Evolutionary conservation across 169 alveolate species (phyloP), one percentile per base, ranked within the genome.

Genomic region (Cytauxzoon felis): DNA sequence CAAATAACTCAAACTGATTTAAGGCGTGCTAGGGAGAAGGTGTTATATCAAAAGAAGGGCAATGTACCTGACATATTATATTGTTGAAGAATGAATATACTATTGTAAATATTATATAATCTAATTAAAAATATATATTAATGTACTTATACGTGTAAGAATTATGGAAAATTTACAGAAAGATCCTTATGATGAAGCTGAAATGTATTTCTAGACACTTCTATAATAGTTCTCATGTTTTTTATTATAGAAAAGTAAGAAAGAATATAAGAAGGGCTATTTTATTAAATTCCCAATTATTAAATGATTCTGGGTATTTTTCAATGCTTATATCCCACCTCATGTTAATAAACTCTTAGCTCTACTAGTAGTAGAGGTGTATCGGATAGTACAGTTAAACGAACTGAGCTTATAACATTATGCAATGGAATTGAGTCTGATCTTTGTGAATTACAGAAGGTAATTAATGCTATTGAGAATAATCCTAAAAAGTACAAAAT

Each of bases 21-120:
- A 69, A 88, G 97, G 64, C 94, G 94, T 67, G 99, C 99, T 3
- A 95, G 95, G 76, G 99, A 97, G 81, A 98, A 98, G 88, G 99
- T 98, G 2, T 92, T 97, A 43, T 96, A 95, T 83, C 94, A 91
- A 80, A 97, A 97, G 90, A 97, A 97, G 93, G 99, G 99, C 38
- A 92, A 93, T 63, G 92, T 94, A 41, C 98, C 99, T 7, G 99
- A 98, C 72, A 97, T 98, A 24, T 87, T 97, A 81, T 97, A 97
- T 64, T 73, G 67, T 34, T 72, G 63, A 30, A 33, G n/a, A n/a
- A n/a, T n/a, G n/a, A n/a, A n/a, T n/a, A n/a, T 38, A 38, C 45
- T n/a, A 38, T 13, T 52, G 24, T 49, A 52, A 43, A 30, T 24
- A 52, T 52, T n/a, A n/a, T n/a, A n/a, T n/a, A n/a, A n/a, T n/a